Percentiles rank a stretch among this genome's conserved stretches.
Conservation (phyloP, 1,139 yeast genomes). For the Arxiozyma heterogenica region DNA sequence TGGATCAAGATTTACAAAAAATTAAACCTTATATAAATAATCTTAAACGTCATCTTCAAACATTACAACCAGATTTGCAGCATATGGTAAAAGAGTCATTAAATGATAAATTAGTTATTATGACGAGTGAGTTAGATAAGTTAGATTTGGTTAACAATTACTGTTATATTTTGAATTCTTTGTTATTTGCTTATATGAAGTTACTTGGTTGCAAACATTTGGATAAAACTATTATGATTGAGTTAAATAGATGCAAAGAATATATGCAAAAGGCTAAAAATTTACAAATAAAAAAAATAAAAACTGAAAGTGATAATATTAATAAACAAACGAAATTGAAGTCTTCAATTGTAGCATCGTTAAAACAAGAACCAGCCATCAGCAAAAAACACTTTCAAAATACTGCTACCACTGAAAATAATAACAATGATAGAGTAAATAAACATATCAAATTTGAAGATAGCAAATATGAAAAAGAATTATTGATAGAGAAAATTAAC, state of each 20-base stretch:
- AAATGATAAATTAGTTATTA: slow-evolving; percentile 22
- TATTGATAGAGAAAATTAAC: neutral
- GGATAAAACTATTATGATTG: slow-evolving; percentile 48
- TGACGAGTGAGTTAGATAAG: slow-evolving; percentile 18
- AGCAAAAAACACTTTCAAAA: slow-evolving; percentile 44
- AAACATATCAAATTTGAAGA: slow-evolving; percentile 48
- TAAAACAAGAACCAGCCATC: slow-evolving; percentile 33
- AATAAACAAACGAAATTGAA: slow-evolving; percentile 18
- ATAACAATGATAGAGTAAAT: slow-evolving; percentile 43
- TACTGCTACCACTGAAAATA: slow-evolving; percentile 46
- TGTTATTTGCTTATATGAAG: slow-evolving; percentile 27
- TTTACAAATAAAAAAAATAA: neutral
- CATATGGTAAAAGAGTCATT: slow-evolving; percentile 19
- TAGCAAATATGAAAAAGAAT: slow-evolving; percentile 18
- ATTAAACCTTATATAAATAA: slow-evolving; percentile 25
- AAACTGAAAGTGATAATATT: slow-evolving; percentile 7
- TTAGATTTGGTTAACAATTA: slow-evolving; percentile 22
- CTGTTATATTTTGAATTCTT: slow-evolving; percentile 25
- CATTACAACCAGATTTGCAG: slow-evolving; percentile 16
- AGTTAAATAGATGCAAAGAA: slow-evolving; percentile 57
- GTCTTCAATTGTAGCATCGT: slow-evolving; percentile 3
- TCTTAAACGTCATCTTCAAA: slow-evolving; percentile 17
- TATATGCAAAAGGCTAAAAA: slow-evolving; percentile 57
- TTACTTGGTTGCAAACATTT: slow-evolving; percentile 21
- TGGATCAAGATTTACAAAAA: slow-evolving; percentile 25